phyloP scores from a whole-genome alignment of 2,329 filamentous ascomycete species.

The Simplicillium sp. region DNA sequence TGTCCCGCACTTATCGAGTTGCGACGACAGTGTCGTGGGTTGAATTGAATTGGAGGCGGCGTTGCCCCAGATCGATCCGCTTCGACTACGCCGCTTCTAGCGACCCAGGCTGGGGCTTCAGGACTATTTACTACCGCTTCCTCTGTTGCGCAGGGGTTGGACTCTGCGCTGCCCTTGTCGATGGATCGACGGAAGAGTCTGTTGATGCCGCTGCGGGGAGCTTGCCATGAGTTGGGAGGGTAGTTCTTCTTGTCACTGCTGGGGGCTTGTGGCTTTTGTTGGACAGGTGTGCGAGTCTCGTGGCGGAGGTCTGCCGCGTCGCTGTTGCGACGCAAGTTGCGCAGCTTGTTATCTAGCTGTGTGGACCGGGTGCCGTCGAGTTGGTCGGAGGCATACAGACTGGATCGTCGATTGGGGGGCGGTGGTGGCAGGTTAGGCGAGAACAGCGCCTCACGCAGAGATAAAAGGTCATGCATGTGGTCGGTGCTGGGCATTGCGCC shows the following conservation, averaged over 20 bases:
- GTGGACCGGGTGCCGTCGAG: slow-evolving; percentile 2
- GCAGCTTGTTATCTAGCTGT: slow-evolving; percentile 7
- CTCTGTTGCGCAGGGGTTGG: slow-evolving; percentile 4
- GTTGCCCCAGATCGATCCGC: slow-evolving; percentile 40
- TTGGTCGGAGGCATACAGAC: slow-evolving; percentile 35
- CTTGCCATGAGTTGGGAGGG: slow-evolving; percentile 37
- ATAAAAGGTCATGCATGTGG: slow-evolving; percentile 36
- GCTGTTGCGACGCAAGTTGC: slow-evolving; percentile 5
- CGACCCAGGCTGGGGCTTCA: slow-evolving; percentile 17
- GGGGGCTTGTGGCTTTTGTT: background rate
- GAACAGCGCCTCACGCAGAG: slow-evolving; percentile 28
- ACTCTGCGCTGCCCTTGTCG: slow-evolving; percentile 20
- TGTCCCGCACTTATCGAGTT: slow-evolving; percentile 13
- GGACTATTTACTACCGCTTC: background rate
- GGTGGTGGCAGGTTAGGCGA: slow-evolving; percentile 30
- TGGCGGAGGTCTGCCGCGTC: slow-evolving; percentile 3
- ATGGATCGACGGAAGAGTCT: slow-evolving; percentile 42
- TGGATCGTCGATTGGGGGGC: slow-evolving; percentile 43
- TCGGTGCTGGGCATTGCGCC: slow-evolving; percentile 22
- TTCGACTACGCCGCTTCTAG: slow-evolving; percentile 22
- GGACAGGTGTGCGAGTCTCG: slow-evolving; percentile 5
- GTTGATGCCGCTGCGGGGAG: slow-evolving; percentile 36
- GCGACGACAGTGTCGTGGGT: slow-evolving; percentile 21
- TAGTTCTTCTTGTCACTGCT: slow-evolving; percentile 30
- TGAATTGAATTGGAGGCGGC: slow-evolving; percentile 46